These are phyloP conservation scores for Monosporascus cannonballus DNA, from an alignment of 2,329 filamentous ascomycete genomes.

Conservation along the genomic window DNA sequence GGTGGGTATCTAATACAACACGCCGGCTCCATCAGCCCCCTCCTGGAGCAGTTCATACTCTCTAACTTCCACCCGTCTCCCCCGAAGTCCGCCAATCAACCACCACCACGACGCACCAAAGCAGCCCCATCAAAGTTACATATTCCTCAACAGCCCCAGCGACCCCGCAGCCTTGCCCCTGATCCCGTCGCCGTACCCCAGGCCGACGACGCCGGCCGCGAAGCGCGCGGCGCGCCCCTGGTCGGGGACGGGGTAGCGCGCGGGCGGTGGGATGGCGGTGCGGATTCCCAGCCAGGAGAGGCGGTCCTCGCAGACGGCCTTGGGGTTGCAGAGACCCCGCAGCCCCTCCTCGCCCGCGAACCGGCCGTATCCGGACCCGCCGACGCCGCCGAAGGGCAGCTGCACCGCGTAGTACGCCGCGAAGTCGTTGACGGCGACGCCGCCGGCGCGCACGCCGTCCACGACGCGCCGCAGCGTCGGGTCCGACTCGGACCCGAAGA, in stretches of 20 bases:
- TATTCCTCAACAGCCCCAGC: slow-evolving; percentile 36
- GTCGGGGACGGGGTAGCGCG: slow-evolving; percentile 74
- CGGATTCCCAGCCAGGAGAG: slow-evolving; percentile 53
- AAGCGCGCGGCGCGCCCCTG: slow-evolving; percentile 61
- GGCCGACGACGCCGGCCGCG: slow-evolving; percentile 51
- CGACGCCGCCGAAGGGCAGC: slow-evolving; percentile 87
- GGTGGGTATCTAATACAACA: no score
- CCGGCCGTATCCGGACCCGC: slow-evolving; percentile 83
- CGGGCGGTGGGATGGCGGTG: slow-evolving; percentile 73
- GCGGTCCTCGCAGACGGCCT: slow-evolving; percentile 77
- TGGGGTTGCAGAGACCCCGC: slow-evolving; percentile 76
- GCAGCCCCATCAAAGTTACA: slow-evolving; percentile 17
- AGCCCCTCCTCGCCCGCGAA: slow-evolving; percentile 91
- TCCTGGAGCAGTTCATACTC: no score
- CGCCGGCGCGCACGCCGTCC: slow-evolving; percentile 67
- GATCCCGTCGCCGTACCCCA: slow-evolving; percentile 49
- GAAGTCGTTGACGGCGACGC: slow-evolving; percentile 96
- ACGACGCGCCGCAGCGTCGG: slow-evolving; percentile 60
- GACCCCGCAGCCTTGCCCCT: slow-evolving; percentile 34
- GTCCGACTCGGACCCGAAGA: slow-evolving; percentile 67
- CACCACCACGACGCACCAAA: background rate
- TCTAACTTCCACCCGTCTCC: slow-evolving; percentile 2
- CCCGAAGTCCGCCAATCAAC: background rate
- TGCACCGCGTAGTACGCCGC: slow-evolving; percentile 89
- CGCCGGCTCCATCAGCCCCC: no score